Base-by-base conservation (phyloP, 1,139 yeast genomes). In the Komagataea norvegica region DNA sequence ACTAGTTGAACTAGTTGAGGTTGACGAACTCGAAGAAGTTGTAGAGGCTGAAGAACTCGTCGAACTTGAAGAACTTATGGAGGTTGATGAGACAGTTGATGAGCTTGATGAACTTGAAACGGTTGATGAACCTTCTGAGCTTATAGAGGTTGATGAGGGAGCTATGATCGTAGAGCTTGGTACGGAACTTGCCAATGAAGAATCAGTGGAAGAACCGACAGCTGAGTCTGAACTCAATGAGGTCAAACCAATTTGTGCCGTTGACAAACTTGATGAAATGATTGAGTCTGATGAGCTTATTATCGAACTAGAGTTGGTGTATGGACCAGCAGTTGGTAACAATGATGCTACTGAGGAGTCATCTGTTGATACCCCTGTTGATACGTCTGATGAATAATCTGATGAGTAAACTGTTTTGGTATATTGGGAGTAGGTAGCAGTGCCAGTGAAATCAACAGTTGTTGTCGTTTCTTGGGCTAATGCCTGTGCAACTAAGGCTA, bases 401-500 rank as follows among this genome's bases (percentile, higher is more conserved):
- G n/a, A n/a, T n/a, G n/a, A n/a, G n/a, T n/a, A n/a, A n/a, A n/a
- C n/a, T n/a, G n/a, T n/a, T n/a, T 46, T 48, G 13, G 45, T 38
- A 37, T 34, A 48, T 3, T 31, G 40, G 1, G 42, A 18, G 13
- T 4, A 32, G 3, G 45, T 35, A n/a, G 49, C 52, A 17, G 48
- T 45, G 24, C 43, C 56, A 2, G 54, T 50, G 40, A 48, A 50
- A 24, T 44, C 44, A 18, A 37, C 36, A 6, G 38, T 33, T 3
- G 47, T 43, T 4, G 49, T 46, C 7, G 52, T 46, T 15, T 43
- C 34, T 19, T 45, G 51, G 3, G 53, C 52, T 10, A 34, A 11
- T 3, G 48, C 43, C 6, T 26, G 34, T 3, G 48, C 42, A 8
- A 44, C 35, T 11, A 48, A 29, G 8, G 41, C 29, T 17, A 46